phyloP scores from a whole-genome alignment of 2,329 filamentous ascomycete species.

The Grosmannia serpens region DNA sequence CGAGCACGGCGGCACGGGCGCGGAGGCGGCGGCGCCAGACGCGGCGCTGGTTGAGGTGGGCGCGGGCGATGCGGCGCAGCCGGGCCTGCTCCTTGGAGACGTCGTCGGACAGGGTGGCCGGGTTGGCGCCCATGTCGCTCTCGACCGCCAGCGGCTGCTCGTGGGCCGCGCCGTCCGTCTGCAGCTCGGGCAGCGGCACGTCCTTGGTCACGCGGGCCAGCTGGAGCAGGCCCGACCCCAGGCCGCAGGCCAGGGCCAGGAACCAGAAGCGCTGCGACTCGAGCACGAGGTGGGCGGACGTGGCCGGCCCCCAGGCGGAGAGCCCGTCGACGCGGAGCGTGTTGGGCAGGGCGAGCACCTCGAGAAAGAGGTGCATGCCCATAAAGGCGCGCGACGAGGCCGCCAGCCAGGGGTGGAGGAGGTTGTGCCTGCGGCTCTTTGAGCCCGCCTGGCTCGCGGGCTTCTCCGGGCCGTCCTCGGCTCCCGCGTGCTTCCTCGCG shows the following conservation, averaged over 20 bases:
- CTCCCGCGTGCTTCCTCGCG: not conserved
- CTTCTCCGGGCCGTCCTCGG: not conserved
- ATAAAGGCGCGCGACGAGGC: slow-evolving; percentile 46
- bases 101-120: not conserved
- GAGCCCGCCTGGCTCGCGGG: no score
- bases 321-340: slow-evolving; percentile 29
- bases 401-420: slow-evolving; percentile 35
- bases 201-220: slow-evolving; percentile 26
- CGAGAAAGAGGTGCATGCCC: slow-evolving; percentile 56
- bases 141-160: slow-evolving; percentile 13
- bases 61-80: slow-evolving; percentile 22
- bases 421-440: not conserved
- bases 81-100: slow-evolving; percentile 22
- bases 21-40: slow-evolving; percentile 7
- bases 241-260: slow-evolving; percentile 42
- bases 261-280: slow-evolving; percentile 64
- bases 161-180: slow-evolving; percentile 15
- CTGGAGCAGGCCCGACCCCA: slow-evolving; percentile 30
- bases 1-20: slow-evolving; percentile 22
- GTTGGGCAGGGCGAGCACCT: slow-evolving; percentile 52
- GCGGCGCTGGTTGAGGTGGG: slow-evolving; percentile 22
- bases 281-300: slow-evolving; percentile 33
- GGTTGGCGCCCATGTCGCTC: slow-evolving; percentile 10
- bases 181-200: slow-evolving; percentile 22
- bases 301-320: slow-evolving; percentile 39